Evolutionary conservation across 2,329 filamentous ascomycete genomes (phyloP), one percentile per base, ranked within the genome.

Genomic region (Trichoderma pleuroti): DNA sequence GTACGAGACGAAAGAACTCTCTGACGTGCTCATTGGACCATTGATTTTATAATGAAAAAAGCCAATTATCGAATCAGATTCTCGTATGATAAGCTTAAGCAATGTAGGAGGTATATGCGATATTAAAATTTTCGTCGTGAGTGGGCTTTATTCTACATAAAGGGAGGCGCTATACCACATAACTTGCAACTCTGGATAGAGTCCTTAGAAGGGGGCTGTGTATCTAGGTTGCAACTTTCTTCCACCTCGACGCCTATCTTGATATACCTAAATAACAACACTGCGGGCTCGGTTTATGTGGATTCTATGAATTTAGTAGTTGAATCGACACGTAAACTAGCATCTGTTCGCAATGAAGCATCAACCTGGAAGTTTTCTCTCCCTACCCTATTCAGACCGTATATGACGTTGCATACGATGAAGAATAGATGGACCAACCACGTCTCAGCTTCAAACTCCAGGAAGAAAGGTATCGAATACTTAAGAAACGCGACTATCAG

Each of bases 71-170:
- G 1, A 11, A 42, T 9, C 10, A 24, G 5, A 0, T 7, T 7
- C 8, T 14, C n/a, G 5, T 52, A 14, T 14, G 2, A 12, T 18
- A 8, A 11, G 4, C 5, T 14, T 26, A 14, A 24, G 5, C 2
- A 14, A 39, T 8, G 5, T 14, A 57, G 4, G 21, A 30, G n/a
- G 16, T 11, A 26, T 24, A 5, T 30, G 5, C 16, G 1, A n/a
- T 30, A 4, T 6, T 2, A 0, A 1, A n/a, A n/a, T 28, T 9
- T 34, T 46, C 18, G 4, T 30, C 4, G 14, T 30, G 8, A 7
- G 42, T 2, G 5, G 36, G 36, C 2, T 6, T 14, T 5, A 1
- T 7, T 2, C 1, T 10, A n/a, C n/a, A n/a, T n/a, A n/a, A n/a
- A n/a, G n/a, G n/a, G n/a, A n/a, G n/a, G n/a, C n/a, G n/a, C n/a